Evolutionary conservation across 345 rosid species (phyloP).

Genomic region (Hibiscus mutabilis): DNA sequence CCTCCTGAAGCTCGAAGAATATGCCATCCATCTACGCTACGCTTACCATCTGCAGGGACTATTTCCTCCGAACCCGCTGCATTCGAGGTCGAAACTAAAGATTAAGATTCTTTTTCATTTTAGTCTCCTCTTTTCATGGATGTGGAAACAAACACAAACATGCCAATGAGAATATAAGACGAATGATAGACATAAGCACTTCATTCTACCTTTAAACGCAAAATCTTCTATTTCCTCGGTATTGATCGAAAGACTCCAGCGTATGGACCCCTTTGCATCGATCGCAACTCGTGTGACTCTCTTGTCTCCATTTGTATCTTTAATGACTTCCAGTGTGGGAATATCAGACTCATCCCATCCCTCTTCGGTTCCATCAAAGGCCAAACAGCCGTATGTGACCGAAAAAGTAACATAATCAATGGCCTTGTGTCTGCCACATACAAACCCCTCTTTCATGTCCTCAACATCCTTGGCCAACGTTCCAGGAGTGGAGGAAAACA

Average conservation of each 20-base stretch:
- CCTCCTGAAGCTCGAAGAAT: constrained; percentile 80
- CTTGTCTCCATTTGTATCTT: constrained; percentile 30
- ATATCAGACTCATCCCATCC: constrained; percentile 73
- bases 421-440: constrained; percentile 58
- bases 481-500: constrained; percentile 84
- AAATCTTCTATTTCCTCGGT: constrained; percentile 70
- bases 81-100: constrained; percentile 7
- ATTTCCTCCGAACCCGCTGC: constrained; percentile 49
- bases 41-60: constrained; percentile 46
- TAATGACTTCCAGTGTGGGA: constrained; percentile 43
- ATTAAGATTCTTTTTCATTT: background rate
- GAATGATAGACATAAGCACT: background rate
- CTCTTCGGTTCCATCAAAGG: constrained; percentile 37
- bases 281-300: constrained; percentile 44
- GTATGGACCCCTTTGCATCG: constrained; percentile 54
- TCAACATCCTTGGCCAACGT: constrained; percentile 65
- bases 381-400: constrained; percentile 66
- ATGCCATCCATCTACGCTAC: constrained; percentile 66
- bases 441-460: constrained; percentile 56
- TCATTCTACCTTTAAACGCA: constrained; percentile 40
- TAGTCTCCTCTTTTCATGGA: background rate
- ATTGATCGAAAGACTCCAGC: constrained; percentile 84
- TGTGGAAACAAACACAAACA: background rate
- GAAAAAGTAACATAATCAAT: constrained; percentile 68
- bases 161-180: background rate